Evolutionary conservation across 202 grass and related monocot genomes (phyloP).

Genomic region (Brachypodium distachyon): DNA sequence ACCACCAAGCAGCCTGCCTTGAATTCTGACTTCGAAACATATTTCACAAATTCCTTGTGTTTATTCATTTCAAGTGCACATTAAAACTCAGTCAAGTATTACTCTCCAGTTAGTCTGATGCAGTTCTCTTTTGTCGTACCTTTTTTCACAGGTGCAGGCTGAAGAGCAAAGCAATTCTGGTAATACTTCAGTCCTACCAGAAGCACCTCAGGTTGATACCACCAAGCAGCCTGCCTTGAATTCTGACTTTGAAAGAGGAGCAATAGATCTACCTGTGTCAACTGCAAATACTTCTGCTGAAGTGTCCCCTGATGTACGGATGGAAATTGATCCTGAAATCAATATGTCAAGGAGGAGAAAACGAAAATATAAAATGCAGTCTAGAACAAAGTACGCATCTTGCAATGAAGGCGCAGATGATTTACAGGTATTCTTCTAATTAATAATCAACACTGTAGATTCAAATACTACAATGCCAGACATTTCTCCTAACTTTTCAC

Average conservation of each 20-base stretch:
- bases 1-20: constrained; percentile 8
- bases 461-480: not conserved
- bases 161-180: constrained; percentile 22
- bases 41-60: not conserved
- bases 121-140: not conserved
- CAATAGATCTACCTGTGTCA: constrained; percentile 12
- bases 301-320: not conserved
- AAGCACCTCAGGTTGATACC: constrained; percentile 4
- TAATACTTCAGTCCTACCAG: constrained; percentile 20
- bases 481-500: constrained; percentile 20
- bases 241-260: constrained; percentile 15
- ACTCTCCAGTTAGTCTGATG: not conserved
- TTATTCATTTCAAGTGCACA: constrained; percentile 12
- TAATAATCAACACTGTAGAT: constrained; percentile 8
- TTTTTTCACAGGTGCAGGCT: constrained; percentile 27
- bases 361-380: constrained; percentile 28
- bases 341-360: constrained; percentile 30
- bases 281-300: constrained; percentile 13
- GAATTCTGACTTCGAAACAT: constrained; percentile 19
- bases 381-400: constrained; percentile 14
- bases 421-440: constrained; percentile 34
- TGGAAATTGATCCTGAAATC: constrained; percentile 17
- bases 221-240: constrained; percentile 12
- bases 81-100: not conserved
- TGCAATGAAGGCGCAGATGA: constrained; percentile 30